These are phyloP conservation scores for Lycium barbarum DNA, from an alignment of 257 asterid species.

Conservation along the genomic window DNA sequence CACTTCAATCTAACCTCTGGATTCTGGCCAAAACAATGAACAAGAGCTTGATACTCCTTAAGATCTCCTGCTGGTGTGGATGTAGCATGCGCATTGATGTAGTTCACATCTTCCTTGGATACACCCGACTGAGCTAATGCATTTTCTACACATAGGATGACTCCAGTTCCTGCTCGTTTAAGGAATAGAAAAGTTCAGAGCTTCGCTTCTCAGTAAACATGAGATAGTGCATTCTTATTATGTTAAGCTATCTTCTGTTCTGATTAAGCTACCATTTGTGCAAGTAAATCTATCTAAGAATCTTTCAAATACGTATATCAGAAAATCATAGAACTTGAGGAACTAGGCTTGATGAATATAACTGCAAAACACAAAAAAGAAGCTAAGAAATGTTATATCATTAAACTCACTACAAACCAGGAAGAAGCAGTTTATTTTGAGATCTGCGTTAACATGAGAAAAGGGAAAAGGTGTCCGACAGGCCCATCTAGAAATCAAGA, in stretches of 20 bases:
- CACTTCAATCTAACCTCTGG: slow-evolving; percentile 64
- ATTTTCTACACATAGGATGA: slow-evolving; percentile 89
- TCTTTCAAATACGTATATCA: slow-evolving; percentile 3
- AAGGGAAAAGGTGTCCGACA: not conserved
- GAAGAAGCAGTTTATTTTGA: slow-evolving; percentile 19
- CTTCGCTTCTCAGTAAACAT: slow-evolving; percentile 14
- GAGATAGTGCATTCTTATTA: not conserved
- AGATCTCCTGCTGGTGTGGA: slow-evolving; percentile 97
- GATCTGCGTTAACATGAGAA: not conserved
- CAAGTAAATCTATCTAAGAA: slow-evolving; percentile 9
- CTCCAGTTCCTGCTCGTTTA: slow-evolving; percentile 76
- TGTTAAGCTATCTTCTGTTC: not conserved
- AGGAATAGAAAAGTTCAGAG: slow-evolving; percentile 33
- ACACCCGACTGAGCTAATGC: slow-evolving; percentile 97
- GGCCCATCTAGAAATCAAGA: slow-evolving; percentile 12
- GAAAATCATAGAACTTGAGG: not conserved
- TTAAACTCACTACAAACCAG: not conserved
- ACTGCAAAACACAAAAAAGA: slow-evolving; percentile 1
- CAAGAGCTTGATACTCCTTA: slow-evolving; percentile 87
- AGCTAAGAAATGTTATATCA: not conserved
- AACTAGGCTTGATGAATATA: not conserved
- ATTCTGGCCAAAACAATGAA: slow-evolving; percentile 85
- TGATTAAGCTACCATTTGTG: not conserved
- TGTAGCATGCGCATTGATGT: slow-evolving; percentile 97
- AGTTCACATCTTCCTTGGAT: slow-evolving; percentile 85